Conservation (phyloP, 768 basidiomycete genomes). For the Hygrocybe punicea region DNA sequence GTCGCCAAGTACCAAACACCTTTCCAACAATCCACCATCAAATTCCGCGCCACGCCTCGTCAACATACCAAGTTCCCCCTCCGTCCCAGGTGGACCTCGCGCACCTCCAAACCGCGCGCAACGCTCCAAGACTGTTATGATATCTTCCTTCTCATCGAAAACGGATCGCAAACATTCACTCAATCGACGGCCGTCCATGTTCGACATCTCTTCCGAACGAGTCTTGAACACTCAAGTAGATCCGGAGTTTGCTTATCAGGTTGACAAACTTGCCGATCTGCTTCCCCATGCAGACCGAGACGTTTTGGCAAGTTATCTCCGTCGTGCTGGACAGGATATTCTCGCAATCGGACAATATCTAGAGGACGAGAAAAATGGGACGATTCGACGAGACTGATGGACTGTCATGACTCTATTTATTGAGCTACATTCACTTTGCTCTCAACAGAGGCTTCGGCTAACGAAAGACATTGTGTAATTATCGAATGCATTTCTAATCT, state of each 20-base stretch:
- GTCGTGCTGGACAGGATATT: constrained; percentile 73
- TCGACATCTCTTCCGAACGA: constrained; percentile 20
- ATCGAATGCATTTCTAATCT: neutral
- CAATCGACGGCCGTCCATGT: constrained; percentile 40
- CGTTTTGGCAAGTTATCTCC: constrained; percentile 68
- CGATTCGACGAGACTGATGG: constrained; percentile 39
- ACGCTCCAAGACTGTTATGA: constrained; percentile 66
- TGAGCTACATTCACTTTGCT: neutral
- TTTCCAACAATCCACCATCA: constrained; percentile 36
- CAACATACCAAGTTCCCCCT: constrained; percentile 40
- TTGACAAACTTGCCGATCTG: constrained; percentile 67
- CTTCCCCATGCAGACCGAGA: constrained; percentile 69
- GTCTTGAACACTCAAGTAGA: constrained; percentile 37
- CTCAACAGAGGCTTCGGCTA: neutral
- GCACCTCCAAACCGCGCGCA: constrained; percentile 60
- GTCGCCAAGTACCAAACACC: constrained; percentile 33
- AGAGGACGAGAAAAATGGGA: constrained; percentile 78
- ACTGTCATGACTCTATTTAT: neutral
- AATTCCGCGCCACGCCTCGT: constrained; percentile 17
- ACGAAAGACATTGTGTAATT: neutral
- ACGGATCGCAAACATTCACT: constrained; percentile 24
- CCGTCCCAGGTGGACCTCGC: constrained; percentile 72
- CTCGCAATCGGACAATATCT: constrained; percentile 84
- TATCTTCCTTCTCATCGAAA: constrained; percentile 31
- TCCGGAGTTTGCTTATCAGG: constrained; percentile 60